Evolutionary conservation across 768 basidiomycete species (phyloP), one percentile per base, ranked within the genome.

Genomic region (Auricularia auricula-judae): DNA sequence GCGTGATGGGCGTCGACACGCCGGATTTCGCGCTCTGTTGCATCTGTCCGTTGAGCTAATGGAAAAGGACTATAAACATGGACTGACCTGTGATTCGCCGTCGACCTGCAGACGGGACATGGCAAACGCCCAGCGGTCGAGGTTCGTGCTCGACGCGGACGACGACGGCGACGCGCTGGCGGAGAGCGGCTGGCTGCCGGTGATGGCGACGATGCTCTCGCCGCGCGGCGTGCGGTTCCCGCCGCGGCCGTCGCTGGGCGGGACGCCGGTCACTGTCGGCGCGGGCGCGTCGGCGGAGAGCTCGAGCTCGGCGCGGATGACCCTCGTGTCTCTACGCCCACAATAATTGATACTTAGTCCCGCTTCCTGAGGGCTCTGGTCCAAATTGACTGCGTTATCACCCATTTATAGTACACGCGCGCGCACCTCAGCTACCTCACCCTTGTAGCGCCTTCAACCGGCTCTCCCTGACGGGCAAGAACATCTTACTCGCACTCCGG

Each of bases 211-310:
- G 61, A 42, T 62, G 63, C 80, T 81, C 70, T 97, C 93, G 18
- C 82, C 81, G 60, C 94, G 82, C 0, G 96, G 96, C 0, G 96
- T 98, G 75, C 98, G 96, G 73, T 97, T 96, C 1, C 96, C 96
- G 5, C 95, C 93, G 53, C 96, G 83, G 8, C 95, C 95, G 68
- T 93, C 93, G 43, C 87, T 88, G 0, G 91, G 91, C 0, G 96
- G 96, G 0, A 99, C 96, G 59, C 96, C 96, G 63, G 96, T 87
- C 58, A 99, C 81, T 66, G 29, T 29, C 29, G 29, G 29, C 29
- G 79, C 77, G 23, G 74, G 77, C n/a, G 63, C 36, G 79, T 80
- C 4, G 82, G 78, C 66, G 80, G 69, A 72, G 33, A 76, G 74
- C 18, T 84, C 83, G 63, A 94, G 78, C 74, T 97, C 94, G 29